Percentiles rank a stretch among this genome's conserved stretches.
These are phyloP conservation scores for Rubia peregrina DNA, from an alignment of 305 asterid species.

Conservation along the genomic window DNA sequence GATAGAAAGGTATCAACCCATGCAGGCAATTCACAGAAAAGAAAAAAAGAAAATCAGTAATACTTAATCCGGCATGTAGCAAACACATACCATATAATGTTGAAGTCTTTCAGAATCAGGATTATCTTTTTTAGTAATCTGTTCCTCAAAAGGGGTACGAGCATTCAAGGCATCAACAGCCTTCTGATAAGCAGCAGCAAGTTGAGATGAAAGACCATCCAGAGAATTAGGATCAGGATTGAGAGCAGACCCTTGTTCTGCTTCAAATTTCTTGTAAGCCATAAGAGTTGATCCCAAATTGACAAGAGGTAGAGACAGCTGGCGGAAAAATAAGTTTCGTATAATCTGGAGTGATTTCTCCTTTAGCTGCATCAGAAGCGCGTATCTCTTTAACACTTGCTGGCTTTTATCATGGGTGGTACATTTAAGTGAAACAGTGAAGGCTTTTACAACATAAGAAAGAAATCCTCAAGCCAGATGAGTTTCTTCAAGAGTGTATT, in stretches of 20 bases:
- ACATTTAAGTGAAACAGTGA: background rate
- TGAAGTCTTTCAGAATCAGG: conserved; percentile 56
- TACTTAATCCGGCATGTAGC: background rate
- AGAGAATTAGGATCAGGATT: conserved; percentile 41
- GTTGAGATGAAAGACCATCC: conserved; percentile 62
- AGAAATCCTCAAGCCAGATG: background rate
- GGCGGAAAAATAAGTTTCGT: conserved; percentile 72
- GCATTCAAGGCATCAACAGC: conserved; percentile 69
- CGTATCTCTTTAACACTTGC: conserved; percentile 6
- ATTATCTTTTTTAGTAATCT: conserved; percentile 44
- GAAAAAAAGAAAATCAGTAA: conserved; percentile 1
- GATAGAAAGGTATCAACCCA: background rate
- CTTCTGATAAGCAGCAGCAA: conserved; percentile 62
- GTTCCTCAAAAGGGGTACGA: conserved; percentile 61
- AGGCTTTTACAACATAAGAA: background rate
- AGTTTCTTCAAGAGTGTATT: background rate
- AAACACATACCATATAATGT: conserved; percentile 51
- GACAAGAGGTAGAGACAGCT: conserved; percentile 75
- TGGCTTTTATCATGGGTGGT: background rate
- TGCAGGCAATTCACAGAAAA: background rate
- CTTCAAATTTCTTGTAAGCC: conserved; percentile 76
- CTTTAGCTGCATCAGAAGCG: conserved; percentile 46
- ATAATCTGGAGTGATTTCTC: conserved; percentile 78
- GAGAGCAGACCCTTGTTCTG: conserved; percentile 42
- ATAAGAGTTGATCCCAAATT: conserved; percentile 48